Evolutionary conservation across 495 filamentous ascomycete species (phyloP).

Genomic region (Cetradonia linearis): DNA sequence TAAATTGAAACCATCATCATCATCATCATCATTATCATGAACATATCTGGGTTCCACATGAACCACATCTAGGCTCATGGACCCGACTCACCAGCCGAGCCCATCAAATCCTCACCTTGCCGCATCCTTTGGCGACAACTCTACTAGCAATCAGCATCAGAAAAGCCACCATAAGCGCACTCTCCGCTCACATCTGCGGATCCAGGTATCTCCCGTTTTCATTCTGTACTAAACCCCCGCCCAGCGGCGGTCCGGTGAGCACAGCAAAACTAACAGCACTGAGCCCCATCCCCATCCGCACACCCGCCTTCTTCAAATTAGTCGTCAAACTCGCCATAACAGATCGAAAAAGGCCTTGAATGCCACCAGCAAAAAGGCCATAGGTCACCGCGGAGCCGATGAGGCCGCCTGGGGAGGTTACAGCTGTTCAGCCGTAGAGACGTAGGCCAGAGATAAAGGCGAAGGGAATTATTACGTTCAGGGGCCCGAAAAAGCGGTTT

Average conservation of each 20-base stretch:
- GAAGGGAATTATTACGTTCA: constrained; percentile 44
- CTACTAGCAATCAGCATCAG: constrained; percentile 15
- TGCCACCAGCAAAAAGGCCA: constrained; percentile 45
- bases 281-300: constrained; percentile 64
- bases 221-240: constrained; percentile 43
- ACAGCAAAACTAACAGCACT: constrained; percentile 54
- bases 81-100: too few relatives aligned
- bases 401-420: constrained; percentile 37
- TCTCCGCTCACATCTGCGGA: constrained; percentile 45
- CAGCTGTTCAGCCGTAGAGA: constrained; percentile 48
- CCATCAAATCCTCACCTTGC: constrained; percentile 11
- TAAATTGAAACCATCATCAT: too few relatives aligned
- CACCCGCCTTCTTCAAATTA: constrained; percentile 52
- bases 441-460: constrained; percentile 34
- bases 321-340: constrained; percentile 45
- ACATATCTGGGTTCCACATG: background rate
- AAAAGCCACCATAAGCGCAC: constrained; percentile 15
- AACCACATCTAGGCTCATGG: background rate
- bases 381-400: constrained; percentile 49
- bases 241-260: constrained; percentile 60
- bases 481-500: constrained; percentile 45
- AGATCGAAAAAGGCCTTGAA: constrained; percentile 52
- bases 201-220: constrained; percentile 37
- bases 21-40: too few relatives aligned
- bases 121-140: constrained; percentile 12